phyloP scores from a whole-genome alignment of 768 basidiomycete genomes.

The Tephrocybe sp. region DNA sequence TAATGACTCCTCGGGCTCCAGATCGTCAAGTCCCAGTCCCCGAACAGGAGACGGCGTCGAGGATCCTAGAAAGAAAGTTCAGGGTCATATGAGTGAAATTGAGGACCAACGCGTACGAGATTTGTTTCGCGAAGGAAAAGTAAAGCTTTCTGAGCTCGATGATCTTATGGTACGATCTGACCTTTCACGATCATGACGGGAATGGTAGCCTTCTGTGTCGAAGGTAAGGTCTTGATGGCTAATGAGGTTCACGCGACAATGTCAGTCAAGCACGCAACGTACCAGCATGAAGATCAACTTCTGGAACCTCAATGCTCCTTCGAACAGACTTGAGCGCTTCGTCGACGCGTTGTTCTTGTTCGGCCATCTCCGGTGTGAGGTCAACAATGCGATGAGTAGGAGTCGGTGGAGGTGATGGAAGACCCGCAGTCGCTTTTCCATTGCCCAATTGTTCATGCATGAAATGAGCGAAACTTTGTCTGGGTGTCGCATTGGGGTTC shows the following conservation, averaged over 20 bases:
- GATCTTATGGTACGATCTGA: constrained; percentile 43
- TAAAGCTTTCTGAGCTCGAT: constrained; percentile 9
- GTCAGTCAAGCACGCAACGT: background rate
- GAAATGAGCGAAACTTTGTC: constrained; percentile 27
- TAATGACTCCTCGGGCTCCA: background rate
- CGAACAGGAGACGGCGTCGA: constrained; percentile 22
- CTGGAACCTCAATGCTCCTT: constrained; percentile 47
- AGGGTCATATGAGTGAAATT: background rate
- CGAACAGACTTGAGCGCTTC: constrained; percentile 46
- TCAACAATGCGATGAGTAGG: constrained; percentile 16
- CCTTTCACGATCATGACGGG: constrained; percentile 38
- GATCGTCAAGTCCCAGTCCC: constrained; percentile 2
- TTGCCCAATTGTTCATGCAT: constrained; percentile 28
- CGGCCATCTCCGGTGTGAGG: constrained; percentile 32
- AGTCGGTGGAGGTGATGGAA: constrained; percentile 33
- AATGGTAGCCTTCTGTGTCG: constrained; percentile 83
- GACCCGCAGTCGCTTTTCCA: constrained; percentile 20
- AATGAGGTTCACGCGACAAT: constrained; percentile 1
- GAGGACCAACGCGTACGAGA: constrained; percentile 7
- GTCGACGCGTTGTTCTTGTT: constrained; percentile 47
- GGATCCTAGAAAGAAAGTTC: constrained; percentile 16
- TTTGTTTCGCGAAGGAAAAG: constrained; percentile 9
- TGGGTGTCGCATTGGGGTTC: constrained; percentile 29
- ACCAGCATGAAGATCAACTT: constrained; percentile 66
- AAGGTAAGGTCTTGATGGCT: constrained; percentile 63